Evolutionary conservation across 2,329 filamentous ascomycete genomes (phyloP), one percentile per base, ranked within the genome.

Genomic region (Ophiostoma populinum): DNA sequence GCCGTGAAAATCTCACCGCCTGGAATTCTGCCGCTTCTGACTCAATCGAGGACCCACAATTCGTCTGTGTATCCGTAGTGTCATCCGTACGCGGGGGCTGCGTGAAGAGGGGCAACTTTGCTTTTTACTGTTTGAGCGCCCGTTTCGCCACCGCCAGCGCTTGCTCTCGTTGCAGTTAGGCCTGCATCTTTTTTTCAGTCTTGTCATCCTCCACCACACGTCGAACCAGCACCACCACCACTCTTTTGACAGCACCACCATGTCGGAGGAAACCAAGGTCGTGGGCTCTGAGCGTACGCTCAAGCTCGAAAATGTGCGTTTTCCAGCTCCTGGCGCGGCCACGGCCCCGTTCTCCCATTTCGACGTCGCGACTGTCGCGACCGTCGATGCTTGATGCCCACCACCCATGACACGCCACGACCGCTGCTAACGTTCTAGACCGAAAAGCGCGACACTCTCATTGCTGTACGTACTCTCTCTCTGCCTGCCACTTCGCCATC

Each of bases 401-500:
- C 15, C 5, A 25, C 10, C 6, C n/a, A 15, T 6, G 19, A 26
- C 24, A 9, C 9, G 20, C n/a, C 7, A 17, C 20, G 9, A 34
- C 19, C 16, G 3, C 18, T 6, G n/a, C n/a, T n/a, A n/a, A n/a
- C n/a, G n/a, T n/a, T 24, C 19, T 48, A 81, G 70, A 92, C 85
- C 25, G 82, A 92, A 49, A 92, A 92, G 61, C 67, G 85, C 54
- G 83, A 92, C 51, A 70, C 75, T 34, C 64, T 92, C 45, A 76
- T 90, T 47, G 72, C 72, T 21, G 70, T 78, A 40, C 16, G 41
- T 40, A 12, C 15, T 15, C 11, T 12, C 27, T 19, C 17, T 11
- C 17, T 24, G 7, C 7, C 6, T 24, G 3, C 11, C 24, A 11
- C 12, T 25, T 5, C 6, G 16, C 26, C 4, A 13, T 6, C 28